These are phyloP conservation scores for Vicia sativa DNA, from an alignment of 306 rosid species.

Conservation along the genomic window DNA sequence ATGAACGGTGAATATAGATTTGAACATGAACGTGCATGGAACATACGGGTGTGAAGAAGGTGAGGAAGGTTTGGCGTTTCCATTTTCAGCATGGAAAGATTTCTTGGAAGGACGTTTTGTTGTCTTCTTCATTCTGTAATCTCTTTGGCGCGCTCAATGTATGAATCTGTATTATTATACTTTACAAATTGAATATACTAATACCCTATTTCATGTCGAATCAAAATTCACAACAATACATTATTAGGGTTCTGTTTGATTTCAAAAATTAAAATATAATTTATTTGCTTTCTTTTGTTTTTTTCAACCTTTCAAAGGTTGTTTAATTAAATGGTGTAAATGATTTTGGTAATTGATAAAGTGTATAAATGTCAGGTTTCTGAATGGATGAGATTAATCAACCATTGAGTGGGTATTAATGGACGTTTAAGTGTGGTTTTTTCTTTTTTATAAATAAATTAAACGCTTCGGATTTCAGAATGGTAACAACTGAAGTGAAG, in stretches of 20 bases:
- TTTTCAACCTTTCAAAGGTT: constrained; percentile 17
- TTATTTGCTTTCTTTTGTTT: neutral
- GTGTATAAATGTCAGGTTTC: too few relatives aligned
- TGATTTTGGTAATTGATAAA: neutral
- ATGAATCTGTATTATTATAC: too few relatives aligned
- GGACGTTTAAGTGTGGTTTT: neutral
- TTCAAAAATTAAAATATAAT: neutral
- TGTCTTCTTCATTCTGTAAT: constrained; percentile 6
- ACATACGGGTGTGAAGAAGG: constrained; percentile 42
- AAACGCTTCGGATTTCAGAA: neutral
- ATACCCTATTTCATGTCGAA: neutral
- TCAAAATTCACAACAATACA: neutral
- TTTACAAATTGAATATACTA: neutral
- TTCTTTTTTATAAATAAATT: neutral
- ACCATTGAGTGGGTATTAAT: neutral
- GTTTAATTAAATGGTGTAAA: neutral
- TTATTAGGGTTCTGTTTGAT: constrained; percentile 12
- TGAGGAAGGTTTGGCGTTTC: constrained; percentile 54
- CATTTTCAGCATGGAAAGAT: constrained; percentile 10
- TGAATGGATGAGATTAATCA: neutral
- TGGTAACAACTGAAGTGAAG: neutral
- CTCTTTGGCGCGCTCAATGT: constrained; percentile 13
- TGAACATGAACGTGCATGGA: neutral
- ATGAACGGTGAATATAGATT: neutral
- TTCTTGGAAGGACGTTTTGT: constrained; percentile 23